Base-by-base conservation (phyloP, 257 asterid genomes). In the Capsicum pubescens region DNA sequence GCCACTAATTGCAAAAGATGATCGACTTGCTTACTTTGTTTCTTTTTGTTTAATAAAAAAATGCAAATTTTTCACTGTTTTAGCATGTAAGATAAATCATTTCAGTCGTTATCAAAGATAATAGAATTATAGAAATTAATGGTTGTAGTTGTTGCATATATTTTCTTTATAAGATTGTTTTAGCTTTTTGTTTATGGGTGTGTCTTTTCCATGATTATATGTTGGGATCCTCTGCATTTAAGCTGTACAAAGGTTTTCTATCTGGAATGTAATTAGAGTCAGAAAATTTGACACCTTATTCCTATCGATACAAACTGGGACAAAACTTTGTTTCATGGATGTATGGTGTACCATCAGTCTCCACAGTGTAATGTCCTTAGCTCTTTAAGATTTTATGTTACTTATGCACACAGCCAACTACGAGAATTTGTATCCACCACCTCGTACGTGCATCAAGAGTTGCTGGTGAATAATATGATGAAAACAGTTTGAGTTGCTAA, bases 1-100 rank as follows among this genome's bases (percentile, higher is more conserved):
- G 84, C 82, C 66, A 77, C 26, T 63, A 77, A 77, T 87, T 87
- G 83, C 82, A 32, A 26, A 71, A 26, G 59, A 84, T 36, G 64
- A 64, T 44, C 14, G 46, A 14, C 21, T 52, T 54, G 64, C 35
- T 77, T 54, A 26, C 32, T 14, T 55, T 77, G 82, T 32, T 77
- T 77, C 13, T 50, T 54, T 54, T 32, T 54, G 32, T 32, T 77
- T 0, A 17, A 26, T 26, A 32, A 54, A 71, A 50, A 77, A 14
- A 77, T 8, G 15, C 82, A 54, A 1, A 54, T 14, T 52, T 14
- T 3, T 77, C 48, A 77, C 46, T 14, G 4, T 17, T 55, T 77
- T 77, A 77, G 82, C 32, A 14, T 77, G 15, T 15, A 54, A 76
- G 48, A 77, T 8, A 4, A 77, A 36, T 26, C 82, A 54, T 54